Percentiles rank a stretch among this genome's conserved stretches.
Conservation (phyloP, 345 rosid species). For the Turnera subulata region DNA sequence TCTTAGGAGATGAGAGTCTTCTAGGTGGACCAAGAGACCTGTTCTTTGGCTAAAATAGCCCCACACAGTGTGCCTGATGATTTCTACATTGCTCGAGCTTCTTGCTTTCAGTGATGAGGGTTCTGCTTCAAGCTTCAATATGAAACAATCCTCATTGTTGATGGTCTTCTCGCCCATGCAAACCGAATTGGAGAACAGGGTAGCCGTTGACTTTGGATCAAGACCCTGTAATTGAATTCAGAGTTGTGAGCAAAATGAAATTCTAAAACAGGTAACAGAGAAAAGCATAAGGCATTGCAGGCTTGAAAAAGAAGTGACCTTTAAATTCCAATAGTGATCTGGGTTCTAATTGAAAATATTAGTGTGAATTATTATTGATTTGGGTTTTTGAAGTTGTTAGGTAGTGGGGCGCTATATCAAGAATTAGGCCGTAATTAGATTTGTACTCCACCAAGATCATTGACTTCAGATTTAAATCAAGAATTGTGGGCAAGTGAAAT, state of each 20-base stretch:
- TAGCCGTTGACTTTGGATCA: constrained; percentile 79
- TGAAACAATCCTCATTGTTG: constrained; percentile 69
- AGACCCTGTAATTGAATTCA: constrained; percentile 55
- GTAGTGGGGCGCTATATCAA: too few species aligned
- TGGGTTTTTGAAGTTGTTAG: too few species aligned
- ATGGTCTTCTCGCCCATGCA: constrained; percentile 75
- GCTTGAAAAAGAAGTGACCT: too few species aligned
- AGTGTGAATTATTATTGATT: too few species aligned
- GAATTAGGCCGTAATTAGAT: too few species aligned
- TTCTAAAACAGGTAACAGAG: neutral
- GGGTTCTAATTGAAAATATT: too few species aligned
- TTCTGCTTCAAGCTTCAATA: constrained; percentile 67
- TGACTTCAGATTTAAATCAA: too few species aligned
- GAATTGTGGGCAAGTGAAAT: too few species aligned
- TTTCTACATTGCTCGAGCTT: constrained; percentile 67
- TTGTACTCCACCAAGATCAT: too few species aligned
- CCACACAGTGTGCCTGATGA: constrained; percentile 77
- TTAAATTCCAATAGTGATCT: too few species aligned
- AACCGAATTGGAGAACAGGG: constrained; percentile 55
- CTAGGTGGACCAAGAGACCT: constrained; percentile 67
- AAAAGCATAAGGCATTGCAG: too few species aligned
- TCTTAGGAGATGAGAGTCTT: constrained; percentile 76
- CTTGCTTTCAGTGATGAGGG: constrained; percentile 50
- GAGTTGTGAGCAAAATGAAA: neutral
- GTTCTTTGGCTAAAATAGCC: constrained; percentile 93